Conservation (phyloP, 2,329 filamentous ascomycete species). For the Xylaria multiplex region DNA sequence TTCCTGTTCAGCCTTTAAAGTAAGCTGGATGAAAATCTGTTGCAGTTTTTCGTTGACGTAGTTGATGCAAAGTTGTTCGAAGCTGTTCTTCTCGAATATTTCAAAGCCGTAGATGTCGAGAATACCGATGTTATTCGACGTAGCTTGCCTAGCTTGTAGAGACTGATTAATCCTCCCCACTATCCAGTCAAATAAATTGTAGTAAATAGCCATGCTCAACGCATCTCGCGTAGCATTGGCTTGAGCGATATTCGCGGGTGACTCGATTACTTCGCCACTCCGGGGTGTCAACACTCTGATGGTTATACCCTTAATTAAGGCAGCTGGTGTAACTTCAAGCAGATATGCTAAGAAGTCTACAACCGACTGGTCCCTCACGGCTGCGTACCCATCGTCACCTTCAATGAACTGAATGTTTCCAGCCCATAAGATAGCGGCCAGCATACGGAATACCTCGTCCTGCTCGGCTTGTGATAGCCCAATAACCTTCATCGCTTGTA, state of each 20-base stretch:
- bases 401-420: slow-evolving; percentile 93
- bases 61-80: slow-evolving; percentile 99
- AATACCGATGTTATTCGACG: slow-evolving; percentile 91
- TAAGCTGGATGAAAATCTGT: slow-evolving; percentile 98
- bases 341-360: slow-evolving; percentile 95
- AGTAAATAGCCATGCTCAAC: slow-evolving; percentile 93
- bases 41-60: slow-evolving; percentile 99
- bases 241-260: slow-evolving; percentile 86
- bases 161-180: slow-evolving; percentile 91
- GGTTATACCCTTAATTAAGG: slow-evolving; percentile 87
- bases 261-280: slow-evolving; percentile 74
- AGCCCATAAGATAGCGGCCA: slow-evolving; percentile 90
- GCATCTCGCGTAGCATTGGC: slow-evolving; percentile 89
- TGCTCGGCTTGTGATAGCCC: slow-evolving; percentile 88
- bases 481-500: slow-evolving; percentile 95
- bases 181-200: slow-evolving; percentile 99
- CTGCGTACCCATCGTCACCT: slow-evolving; percentile 88
- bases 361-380: slow-evolving; percentile 87
- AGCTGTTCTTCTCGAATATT: slow-evolving; percentile 99
- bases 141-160: slow-evolving; percentile 77
- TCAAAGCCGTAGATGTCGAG: slow-evolving; percentile 99
- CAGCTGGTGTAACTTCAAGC: slow-evolving; percentile 82
- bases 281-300: slow-evolving; percentile 82
- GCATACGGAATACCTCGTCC: slow-evolving; percentile 95
- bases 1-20: slow-evolving; percentile 95